Conservation (phyloP, 2,329 filamentous ascomycete species). For the Penicillium sp. region DNA sequence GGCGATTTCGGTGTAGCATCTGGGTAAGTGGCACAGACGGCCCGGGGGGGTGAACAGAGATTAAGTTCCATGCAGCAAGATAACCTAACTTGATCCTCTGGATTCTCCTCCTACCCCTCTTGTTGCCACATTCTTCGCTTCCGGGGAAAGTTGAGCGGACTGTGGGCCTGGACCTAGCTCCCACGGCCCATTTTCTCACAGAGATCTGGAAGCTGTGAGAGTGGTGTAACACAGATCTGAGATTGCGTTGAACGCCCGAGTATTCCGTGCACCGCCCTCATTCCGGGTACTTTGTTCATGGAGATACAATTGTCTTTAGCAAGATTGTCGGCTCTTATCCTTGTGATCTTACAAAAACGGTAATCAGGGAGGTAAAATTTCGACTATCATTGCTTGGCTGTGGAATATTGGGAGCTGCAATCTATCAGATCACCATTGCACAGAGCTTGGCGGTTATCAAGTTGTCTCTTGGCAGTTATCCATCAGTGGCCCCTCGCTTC, state of each 20-base stretch:
- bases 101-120: slow-evolving; percentile 2
- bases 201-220: not conserved
- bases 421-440: slow-evolving; percentile 25
- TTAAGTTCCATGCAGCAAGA: slow-evolving; percentile 13
- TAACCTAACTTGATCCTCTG: slow-evolving; percentile 12
- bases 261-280: not conserved
- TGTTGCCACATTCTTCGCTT: slow-evolving; percentile 10
- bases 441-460: slow-evolving; percentile 27
- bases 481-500: slow-evolving; percentile 13
- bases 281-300: not conserved
- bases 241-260: slow-evolving; percentile 5
- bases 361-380: slow-evolving; percentile 15
- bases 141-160: slow-evolving; percentile 11
- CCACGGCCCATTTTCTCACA: not conserved
- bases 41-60: not conserved
- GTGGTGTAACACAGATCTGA: slow-evolving; percentile 10
- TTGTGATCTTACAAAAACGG: not conserved
- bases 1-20: slow-evolving; percentile 7
- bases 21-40: not conserved
- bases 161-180: too few species aligned
- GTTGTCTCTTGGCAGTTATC: slow-evolving; percentile 22
- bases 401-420: slow-evolving; percentile 20
- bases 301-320: not conserved
- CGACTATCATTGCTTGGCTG: slow-evolving; percentile 27
- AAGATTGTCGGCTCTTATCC: not conserved